Evolutionary conservation across 2,329 filamentous ascomycete genomes (phyloP).

Genomic region (Penicillium paneum): DNA sequence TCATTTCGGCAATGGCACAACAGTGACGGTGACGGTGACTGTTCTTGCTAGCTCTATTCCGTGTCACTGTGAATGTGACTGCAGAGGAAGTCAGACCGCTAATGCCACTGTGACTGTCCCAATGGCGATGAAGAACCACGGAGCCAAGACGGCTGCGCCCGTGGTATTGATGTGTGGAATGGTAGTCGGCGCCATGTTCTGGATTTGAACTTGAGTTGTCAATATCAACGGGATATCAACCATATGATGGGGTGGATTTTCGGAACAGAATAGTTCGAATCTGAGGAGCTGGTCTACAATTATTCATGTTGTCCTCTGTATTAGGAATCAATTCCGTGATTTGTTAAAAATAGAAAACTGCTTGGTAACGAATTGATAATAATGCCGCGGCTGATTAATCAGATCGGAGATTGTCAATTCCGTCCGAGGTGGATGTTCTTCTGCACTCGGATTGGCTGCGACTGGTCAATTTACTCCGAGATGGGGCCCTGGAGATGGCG

Average conservation of each 20-base stretch:
- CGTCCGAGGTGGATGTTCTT: neutral
- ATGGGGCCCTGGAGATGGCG: neutral
- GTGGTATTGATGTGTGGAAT: neutral
- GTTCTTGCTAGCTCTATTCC: neutral
- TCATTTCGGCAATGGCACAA: neutral
- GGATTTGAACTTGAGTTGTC: neutral
- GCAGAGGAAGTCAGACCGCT: neutral
- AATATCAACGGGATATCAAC: neutral
- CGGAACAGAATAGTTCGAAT: neutral
- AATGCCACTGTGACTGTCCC: neutral
- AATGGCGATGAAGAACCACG: neutral
- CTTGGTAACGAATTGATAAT: neutral
- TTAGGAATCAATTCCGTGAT: neutral
- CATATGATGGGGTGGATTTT: neutral
- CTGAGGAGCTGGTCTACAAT: neutral
- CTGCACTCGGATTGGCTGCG: neutral
- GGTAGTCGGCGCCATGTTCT: neutral
- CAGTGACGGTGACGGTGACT: slow-evolving; percentile 2
- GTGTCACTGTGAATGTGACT: slow-evolving; percentile 2
- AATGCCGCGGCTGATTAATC: neutral
- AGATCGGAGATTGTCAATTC: neutral
- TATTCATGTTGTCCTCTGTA: too few relatives aligned
- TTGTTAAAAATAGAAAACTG: neutral
- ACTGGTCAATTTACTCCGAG: neutral
- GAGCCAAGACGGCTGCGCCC: neutral